Evolutionary conservation across 2,329 filamentous ascomycete species (phyloP), one percentile per base, ranked within the genome.

Genomic region (Epichloe baconii): DNA sequence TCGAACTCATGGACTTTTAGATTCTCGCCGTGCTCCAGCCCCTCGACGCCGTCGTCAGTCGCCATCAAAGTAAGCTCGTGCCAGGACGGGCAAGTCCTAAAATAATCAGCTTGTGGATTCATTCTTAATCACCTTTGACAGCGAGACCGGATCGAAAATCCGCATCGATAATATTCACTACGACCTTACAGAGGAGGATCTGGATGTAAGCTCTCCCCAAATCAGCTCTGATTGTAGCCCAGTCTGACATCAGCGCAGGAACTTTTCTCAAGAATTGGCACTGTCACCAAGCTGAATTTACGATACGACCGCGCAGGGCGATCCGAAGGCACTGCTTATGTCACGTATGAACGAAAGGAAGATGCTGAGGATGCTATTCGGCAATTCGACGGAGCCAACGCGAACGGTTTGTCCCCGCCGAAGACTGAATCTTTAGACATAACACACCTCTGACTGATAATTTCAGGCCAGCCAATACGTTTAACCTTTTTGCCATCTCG

Each of bases 161-260:
- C 83, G 84, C 57, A 84, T 95, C 54, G 88, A 94, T 55, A 95
- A 95, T 64, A 72, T 96, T 52, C 90, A 96, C 67, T 96, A 95
- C 67, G 90, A 96, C 54, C 76, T 96, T 55, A 90, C 85, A 12
- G 82, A 91, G 66, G 82, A 84, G 38, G 90, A 95, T 63, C 76
- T 95, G 50, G 78, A 86, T 61, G 88, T 94, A 70, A 52, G 68
- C 47, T 10, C 35, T 37, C 15, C 17, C 38, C 26, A 10, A 12
- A 23, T 17, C 26, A 43, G 17, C 35, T 40, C 37, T 19, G 17
- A 40, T 42, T 31, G 12, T 14, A 23, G 15, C 10, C 42, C 40
- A 44, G 31, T 44, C 66, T 71, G 26, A 70, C 56, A 37, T 8
- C 42, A 46, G 4, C 17, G 14, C 56, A 95, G 88, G 86, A 86